Percentiles rank a stretch among this genome's conserved stretches.
Evolutionary conservation across 139 green algal genomes (phyloP).

Genomic region (Edaphochlamys debaryana): DNA sequence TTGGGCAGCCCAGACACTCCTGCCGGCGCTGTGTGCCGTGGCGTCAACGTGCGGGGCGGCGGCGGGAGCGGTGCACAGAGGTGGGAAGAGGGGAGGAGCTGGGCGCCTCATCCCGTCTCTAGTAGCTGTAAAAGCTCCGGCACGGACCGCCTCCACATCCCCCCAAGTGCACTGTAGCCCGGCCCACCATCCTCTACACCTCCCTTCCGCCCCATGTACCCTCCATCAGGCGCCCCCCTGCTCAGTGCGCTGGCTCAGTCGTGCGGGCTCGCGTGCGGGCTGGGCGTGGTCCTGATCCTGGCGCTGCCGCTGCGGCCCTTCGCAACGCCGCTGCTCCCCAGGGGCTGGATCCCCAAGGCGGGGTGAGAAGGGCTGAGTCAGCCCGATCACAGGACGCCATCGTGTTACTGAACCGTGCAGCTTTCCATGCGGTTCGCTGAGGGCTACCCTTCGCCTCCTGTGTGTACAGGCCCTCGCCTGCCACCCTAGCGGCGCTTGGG

Average conservation of each 20-base stretch:
- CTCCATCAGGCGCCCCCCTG: not conserved
- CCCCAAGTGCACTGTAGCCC: no score
- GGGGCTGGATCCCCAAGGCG: not conserved
- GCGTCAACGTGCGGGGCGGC: not conserved
- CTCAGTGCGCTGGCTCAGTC: not conserved
- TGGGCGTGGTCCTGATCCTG: constrained; percentile 10
- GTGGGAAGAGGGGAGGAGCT: no score
- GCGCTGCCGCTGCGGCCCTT: constrained; percentile 21
- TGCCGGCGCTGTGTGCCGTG: constrained; percentile 13
- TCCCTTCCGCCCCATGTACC: not conserved
- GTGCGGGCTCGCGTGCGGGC: not conserved
- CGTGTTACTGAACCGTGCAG: no score
- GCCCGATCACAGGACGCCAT: no score
- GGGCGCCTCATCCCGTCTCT: no score
- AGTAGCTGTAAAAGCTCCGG: no score
- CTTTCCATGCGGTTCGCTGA: no score
- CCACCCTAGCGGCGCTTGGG: not conserved
- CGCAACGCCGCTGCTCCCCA: constrained; percentile 13
- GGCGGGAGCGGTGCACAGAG: not conserved
- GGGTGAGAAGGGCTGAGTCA: not conserved
- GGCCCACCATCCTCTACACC: no score
- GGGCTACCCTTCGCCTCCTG: no score
- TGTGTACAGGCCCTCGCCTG: not conserved
- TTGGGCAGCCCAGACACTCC: constrained; percentile 15
- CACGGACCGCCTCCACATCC: no score